phyloP scores from a whole-genome alignment of 805 yeast genomes.

The Priceomyces castillae region DNA sequence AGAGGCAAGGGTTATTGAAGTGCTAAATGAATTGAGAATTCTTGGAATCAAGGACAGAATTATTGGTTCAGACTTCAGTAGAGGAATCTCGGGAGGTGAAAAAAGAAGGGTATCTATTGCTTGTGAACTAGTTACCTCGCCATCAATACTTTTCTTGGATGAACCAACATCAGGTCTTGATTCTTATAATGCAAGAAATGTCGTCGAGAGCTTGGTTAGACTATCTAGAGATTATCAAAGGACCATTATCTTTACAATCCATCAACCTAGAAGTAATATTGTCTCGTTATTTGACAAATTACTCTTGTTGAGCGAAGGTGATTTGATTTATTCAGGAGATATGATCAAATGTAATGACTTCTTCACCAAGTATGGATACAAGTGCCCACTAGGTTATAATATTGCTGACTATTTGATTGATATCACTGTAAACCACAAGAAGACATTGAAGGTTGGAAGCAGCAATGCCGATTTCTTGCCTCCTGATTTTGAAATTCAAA shows the following conservation, averaged over 20 bases:
- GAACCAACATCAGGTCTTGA: slow-evolving; percentile 96
- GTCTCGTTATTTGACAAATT: slow-evolving; percentile 87
- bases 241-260: slow-evolving; percentile 90
- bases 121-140: slow-evolving; percentile 68
- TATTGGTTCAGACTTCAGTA: slow-evolving; percentile 82
- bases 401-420: slow-evolving; percentile 93
- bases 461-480: slow-evolving; percentile 1
- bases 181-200: slow-evolving; percentile 89
- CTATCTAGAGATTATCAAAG: slow-evolving; percentile 78
- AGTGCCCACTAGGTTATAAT: slow-evolving; percentile 86
- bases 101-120: slow-evolving; percentile 82
- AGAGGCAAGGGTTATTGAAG: slow-evolving; percentile 76
- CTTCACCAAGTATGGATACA: slow-evolving; percentile 70
- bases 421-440: slow-evolving; percentile 67
- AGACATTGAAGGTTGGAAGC: slow-evolving; percentile 21
- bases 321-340: slow-evolving; percentile 84
- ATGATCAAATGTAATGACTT: slow-evolving; percentile 71
- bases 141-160: slow-evolving; percentile 69
- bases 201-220: slow-evolving; percentile 77
- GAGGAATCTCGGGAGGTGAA: slow-evolving; percentile 75
- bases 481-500: slow-evolving; percentile 4
- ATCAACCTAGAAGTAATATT: slow-evolving; percentile 95
- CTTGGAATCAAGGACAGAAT: slow-evolving; percentile 76
- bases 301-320: slow-evolving; percentile 78
- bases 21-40: slow-evolving; percentile 81